These are phyloP conservation scores for Pascua guehoae DNA, from an alignment of 1,284 basidiomycete species.

Conservation along the genomic window DNA sequence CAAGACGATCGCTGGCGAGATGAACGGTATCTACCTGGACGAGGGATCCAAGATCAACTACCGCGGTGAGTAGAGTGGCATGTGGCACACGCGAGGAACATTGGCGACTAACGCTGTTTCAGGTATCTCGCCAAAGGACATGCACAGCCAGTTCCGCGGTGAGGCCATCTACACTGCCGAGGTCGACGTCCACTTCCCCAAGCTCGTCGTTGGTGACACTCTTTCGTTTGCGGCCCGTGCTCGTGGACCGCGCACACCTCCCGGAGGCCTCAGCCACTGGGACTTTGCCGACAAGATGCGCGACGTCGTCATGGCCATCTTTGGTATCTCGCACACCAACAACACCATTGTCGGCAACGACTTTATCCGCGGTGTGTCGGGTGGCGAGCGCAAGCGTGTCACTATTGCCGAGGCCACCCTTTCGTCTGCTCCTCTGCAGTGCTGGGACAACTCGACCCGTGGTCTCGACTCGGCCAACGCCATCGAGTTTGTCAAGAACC, in stretches of 20 bases:
- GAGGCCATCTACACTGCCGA: constrained; percentile 52
- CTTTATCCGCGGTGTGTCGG: constrained; percentile 54
- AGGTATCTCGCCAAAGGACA: constrained; percentile 47
- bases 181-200: constrained; percentile 56
- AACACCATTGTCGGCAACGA: constrained; percentile 53
- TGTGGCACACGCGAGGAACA: background rate
- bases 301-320: constrained; percentile 53
- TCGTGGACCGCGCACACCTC: constrained; percentile 45
- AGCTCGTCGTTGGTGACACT: constrained; percentile 53
- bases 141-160: constrained; percentile 46
- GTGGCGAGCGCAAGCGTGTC: constrained; percentile 57
- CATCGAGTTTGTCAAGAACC: constrained; percentile 55
- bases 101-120: background rate
- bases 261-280: constrained; percentile 45
- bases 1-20: constrained; percentile 57
- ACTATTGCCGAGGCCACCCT: constrained; percentile 53
- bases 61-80: constrained; percentile 33
- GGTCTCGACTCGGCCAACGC: constrained; percentile 58
- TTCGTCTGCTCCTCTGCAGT: constrained; percentile 44
- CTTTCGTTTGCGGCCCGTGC: constrained; percentile 44
- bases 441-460: constrained; percentile 55
- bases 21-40: constrained; percentile 52
- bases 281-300: constrained; percentile 50
- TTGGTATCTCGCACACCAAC: constrained; percentile 55
- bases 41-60: constrained; percentile 48